A percentile compares a stretch with the other conserved stretches of the same genome.
These are phyloP conservation scores for Neofusicoccum kwambonambiense DNA, from an alignment of 2,329 filamentous ascomycete genomes.

Conservation along the genomic window DNA sequence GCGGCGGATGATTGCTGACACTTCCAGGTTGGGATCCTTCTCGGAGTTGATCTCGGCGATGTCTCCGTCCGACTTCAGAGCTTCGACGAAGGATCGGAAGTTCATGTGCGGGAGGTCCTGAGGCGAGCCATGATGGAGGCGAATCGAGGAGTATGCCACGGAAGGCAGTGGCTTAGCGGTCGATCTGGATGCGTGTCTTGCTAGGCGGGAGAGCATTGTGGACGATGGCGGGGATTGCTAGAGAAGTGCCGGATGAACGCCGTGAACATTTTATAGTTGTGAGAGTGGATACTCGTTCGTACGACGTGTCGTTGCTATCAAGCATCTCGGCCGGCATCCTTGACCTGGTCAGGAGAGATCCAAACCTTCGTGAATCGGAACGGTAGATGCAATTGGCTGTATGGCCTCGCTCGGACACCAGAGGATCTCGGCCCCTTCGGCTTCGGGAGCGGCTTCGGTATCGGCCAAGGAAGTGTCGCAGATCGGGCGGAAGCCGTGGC, in stretches of 20 bases:
- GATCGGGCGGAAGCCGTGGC: neutral
- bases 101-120: slow-evolving; percentile 31
- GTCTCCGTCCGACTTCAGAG: slow-evolving; percentile 44
- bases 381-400: neutral
- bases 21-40: slow-evolving; percentile 48
- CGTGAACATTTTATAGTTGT: neutral
- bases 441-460: slow-evolving; percentile 10
- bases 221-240: neutral
- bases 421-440: slow-evolving; percentile 10
- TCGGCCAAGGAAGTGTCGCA: neutral
- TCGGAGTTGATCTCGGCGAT: slow-evolving; percentile 46
- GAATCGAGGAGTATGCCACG: neutral
- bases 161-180: neutral
- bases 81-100: slow-evolving; percentile 49
- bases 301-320: neutral
- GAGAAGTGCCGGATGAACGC: neutral
- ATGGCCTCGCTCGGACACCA: neutral
- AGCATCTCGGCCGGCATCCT: neutral
- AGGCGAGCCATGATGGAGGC: neutral
- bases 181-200: neutral
- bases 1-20: slow-evolving; percentile 47
- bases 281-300: neutral
- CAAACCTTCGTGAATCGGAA: neutral
- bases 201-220: slow-evolving; percentile 4
- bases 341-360: neutral